Percentiles rank a stretch among this genome's conserved stretches.
Evolutionary conservation across 352 stramenopile species (phyloP).

Genomic region (Peronospora destructor): DNA sequence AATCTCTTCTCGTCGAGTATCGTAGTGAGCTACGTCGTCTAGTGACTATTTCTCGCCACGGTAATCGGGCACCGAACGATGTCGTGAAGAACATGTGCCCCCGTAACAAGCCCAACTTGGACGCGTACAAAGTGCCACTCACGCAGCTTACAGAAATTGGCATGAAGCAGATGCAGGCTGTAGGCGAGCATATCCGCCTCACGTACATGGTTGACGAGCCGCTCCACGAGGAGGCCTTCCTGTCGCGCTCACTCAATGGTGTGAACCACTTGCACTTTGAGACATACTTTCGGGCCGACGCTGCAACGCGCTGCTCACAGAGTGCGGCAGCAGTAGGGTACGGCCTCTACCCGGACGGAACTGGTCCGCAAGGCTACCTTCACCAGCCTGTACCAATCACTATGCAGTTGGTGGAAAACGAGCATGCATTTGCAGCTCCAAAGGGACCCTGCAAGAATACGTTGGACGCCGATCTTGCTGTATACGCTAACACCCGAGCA

Average conservation of each 20-base stretch:
- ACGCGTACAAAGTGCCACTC: slow-evolving; percentile 70
- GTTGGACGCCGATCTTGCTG: slow-evolving; percentile 41
- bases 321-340: slow-evolving; percentile 69
- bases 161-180: slow-evolving; percentile 68
- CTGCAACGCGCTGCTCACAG: slow-evolving; percentile 72
- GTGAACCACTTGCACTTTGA: slow-evolving; percentile 73
- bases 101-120: slow-evolving; percentile 57
- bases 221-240: slow-evolving; percentile 44
- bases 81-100: slow-evolving; percentile 54
- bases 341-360: slow-evolving; percentile 76
- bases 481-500: slow-evolving; percentile 50
- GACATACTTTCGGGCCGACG: slow-evolving; percentile 79
- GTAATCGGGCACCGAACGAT: slow-evolving; percentile 70
- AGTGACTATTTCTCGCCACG: slow-evolving; percentile 72
- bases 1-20: neutral
- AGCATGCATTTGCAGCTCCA: slow-evolving; percentile 78
- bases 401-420: slow-evolving; percentile 79
- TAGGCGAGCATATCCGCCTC: slow-evolving; percentile 58
- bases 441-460: slow-evolving; percentile 63
- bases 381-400: slow-evolving; percentile 75
- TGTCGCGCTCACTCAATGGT: slow-evolving; percentile 65
- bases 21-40: slow-evolving; percentile 65
- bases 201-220: slow-evolving; percentile 52
- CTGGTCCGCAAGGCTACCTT: slow-evolving; percentile 53
- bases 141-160: slow-evolving; percentile 78